Percentiles rank a stretch among this genome's conserved stretches.
Evolutionary conservation across 139 green algal species (phyloP).

Genomic region (Chlamydomonas schloesseri): DNA sequence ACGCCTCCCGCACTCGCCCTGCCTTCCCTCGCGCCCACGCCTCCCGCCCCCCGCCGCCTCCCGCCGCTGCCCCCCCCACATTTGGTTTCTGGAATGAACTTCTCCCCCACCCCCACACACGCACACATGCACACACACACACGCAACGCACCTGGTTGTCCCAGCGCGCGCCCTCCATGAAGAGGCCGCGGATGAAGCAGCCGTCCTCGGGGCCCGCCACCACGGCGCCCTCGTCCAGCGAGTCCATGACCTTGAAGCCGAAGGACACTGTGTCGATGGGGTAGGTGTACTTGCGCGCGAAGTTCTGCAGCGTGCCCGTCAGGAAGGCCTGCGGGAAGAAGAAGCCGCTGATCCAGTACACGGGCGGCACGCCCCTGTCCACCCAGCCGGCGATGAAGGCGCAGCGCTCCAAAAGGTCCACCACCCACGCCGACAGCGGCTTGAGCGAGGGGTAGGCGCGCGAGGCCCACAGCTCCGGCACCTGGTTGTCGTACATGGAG

Average conservation of each 20-base stretch:
- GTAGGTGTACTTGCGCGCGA: conserved; percentile 78
- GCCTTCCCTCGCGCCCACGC: no score
- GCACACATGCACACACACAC: no score
- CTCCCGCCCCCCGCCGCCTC: no score
- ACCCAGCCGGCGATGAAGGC: conserved; percentile 83
- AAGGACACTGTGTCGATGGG: conserved; percentile 90
- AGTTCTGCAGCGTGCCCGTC: conserved; percentile 91
- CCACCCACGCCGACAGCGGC: conserved; percentile 83
- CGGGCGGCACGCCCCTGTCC: conserved; percentile 62
- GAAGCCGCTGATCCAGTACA: conserved; percentile 92
- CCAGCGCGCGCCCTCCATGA: conserved; percentile 87
- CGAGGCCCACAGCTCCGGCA: conserved; percentile 84
- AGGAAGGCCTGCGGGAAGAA: conserved; percentile 93
- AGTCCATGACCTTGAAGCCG: conserved; percentile 79
- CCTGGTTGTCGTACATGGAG: conserved; percentile 87
- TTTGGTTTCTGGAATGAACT: no score
- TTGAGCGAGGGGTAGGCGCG: conserved; percentile 91
- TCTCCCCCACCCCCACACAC: no score
- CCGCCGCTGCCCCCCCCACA: no score
- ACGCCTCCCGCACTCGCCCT: no score
- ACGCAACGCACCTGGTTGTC: conserved; percentile 43
- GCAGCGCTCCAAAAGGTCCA: conserved; percentile 81
- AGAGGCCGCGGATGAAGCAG: conserved; percentile 87
- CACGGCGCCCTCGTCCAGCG: conserved; percentile 35
- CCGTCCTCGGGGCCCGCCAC: conserved; percentile 72